Base-by-base conservation (phyloP, 495 filamentous ascomycete species). In the Acidomyces sp. region DNA sequence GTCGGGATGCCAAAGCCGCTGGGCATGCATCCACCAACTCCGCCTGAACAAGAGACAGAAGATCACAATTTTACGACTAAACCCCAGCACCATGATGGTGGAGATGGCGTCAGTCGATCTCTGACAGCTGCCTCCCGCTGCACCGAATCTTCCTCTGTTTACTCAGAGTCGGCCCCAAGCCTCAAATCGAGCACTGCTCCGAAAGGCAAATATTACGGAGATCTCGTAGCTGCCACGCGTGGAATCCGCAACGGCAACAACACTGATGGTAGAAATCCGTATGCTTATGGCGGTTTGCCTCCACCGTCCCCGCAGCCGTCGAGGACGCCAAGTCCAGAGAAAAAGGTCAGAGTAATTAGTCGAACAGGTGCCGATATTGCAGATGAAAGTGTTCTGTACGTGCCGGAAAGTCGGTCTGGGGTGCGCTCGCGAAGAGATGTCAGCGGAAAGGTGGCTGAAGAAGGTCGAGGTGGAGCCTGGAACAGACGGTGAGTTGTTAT, bases 391-490 rank as follows among this genome's bases (percentile, higher is more conserved):
- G 23, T 39, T 13, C 20, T 37, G 35, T 79, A 74, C 45, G 70
- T 74, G 18, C 58, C 70, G 11, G 69, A 66, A 26, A 45, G 47
- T 13, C n/a, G 12, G 32, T 41, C 62, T 57, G 52, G 65, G 58
- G 43, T 62, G 59, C 49, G 57, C 63, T 49, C 55, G 38, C 61
- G 59, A 35, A 66, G 85, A 37, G 77, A 84, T 50, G 84, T 88
- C 7, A 90, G 83, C 52, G 86, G 85, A 2, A 84, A 84, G 59
- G 62, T 83, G 33, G 86, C 77, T 1, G 86, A 94, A 60, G 86
- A 94, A 60, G 86, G 86, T 1, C 65, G 78, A 28, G 72, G 71
- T 19, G 34, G 20, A 6, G 65, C 64, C n/a, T 68, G 72, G 20
- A 66, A 70, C 19, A n/a, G n/a, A n/a, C n/a, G n/a, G n/a, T n/a